Percentiles rank a stretch among this genome's conserved stretches.
Evolutionary conservation across 176 grass and related monocot genomes (phyloP).

Genomic region (Zizania latifolia): DNA sequence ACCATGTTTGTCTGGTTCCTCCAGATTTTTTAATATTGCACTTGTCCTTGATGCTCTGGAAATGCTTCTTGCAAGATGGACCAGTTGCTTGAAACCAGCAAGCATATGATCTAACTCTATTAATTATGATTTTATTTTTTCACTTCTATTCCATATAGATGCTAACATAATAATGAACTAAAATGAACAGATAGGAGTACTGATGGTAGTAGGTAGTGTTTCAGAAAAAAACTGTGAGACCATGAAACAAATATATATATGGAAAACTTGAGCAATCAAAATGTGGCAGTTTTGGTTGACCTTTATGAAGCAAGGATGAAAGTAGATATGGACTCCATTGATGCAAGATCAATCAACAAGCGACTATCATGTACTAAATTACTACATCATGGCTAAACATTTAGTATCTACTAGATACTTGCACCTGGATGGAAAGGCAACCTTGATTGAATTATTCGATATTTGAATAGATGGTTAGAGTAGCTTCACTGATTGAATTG

Average conservation of each 20-base stretch:
- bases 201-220: not conserved
- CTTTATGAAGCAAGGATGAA: conserved; percentile 9
- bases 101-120: conserved; percentile 5
- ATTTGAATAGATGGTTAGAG: not conserved
- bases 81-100: conserved; percentile 12
- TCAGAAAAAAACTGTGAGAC: not conserved
- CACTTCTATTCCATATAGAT: conserved; percentile 17
- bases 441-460: not conserved
- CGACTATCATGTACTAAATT: not conserved
- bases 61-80: conserved; percentile 19
- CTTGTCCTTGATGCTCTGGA: conserved; percentile 12
- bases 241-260: not conserved
- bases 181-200: conserved; percentile 9
- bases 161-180: not conserved
- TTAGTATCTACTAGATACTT: not conserved
- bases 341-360: not conserved
- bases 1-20: conserved; percentile 37
- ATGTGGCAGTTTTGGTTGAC: not conserved
- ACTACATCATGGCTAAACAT: not conserved
- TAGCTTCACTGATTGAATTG: not conserved
- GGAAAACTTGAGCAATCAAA: not conserved
- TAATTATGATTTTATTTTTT: not conserved
- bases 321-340: not conserved
- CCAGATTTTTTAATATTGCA: conserved; percentile 15
- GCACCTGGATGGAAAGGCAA: not conserved